Conservation (phyloP, 768 basidiomycete species). For the Chlorophyllum brunneum region DNA sequence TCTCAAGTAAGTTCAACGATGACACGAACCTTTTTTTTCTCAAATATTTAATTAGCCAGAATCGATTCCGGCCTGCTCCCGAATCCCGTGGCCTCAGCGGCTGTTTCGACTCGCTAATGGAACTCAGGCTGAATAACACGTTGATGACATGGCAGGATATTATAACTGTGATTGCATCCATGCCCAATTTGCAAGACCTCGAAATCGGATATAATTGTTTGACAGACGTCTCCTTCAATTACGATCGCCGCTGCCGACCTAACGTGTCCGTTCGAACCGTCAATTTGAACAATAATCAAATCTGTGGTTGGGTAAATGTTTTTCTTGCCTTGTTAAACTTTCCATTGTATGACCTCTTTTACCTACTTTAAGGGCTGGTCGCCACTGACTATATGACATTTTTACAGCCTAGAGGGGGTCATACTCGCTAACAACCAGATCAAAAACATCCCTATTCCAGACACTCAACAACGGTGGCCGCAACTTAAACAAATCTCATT, state of each 20-base stretch:
- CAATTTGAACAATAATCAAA: constrained; percentile 70
- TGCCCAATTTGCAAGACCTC: constrained; percentile 51
- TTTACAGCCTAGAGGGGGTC: constrained; percentile 57
- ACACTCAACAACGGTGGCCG: constrained; percentile 22
- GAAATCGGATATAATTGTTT: constrained; percentile 75
- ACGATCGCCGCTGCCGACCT: constrained; percentile 13
- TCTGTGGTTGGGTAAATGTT: constrained; percentile 52
- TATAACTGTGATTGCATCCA: constrained; percentile 39
- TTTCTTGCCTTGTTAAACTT: constrained; percentile 41
- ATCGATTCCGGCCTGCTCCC: constrained; percentile 50
- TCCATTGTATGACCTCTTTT: constrained; percentile 36
- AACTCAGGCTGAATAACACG: constrained; percentile 74
- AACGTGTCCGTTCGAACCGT: constrained; percentile 40
- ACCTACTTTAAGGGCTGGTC: constrained; percentile 13
- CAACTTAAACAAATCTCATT: constrained; percentile 58
- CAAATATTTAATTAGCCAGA: constrained; percentile 46
- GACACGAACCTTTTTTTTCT: constrained; percentile 14
- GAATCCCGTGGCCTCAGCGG: constrained; percentile 24
- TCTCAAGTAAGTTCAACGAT: constrained; percentile 62
- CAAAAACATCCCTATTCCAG: constrained; percentile 41
- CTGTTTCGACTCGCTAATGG: constrained; percentile 50
- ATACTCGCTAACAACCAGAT: constrained; percentile 65
- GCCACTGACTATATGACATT: constrained; percentile 17
- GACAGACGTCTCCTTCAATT: constrained; percentile 25
- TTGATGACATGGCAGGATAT: constrained; percentile 71